Conservation (phyloP, 2,329 filamentous ascomycete genomes). For the Sphaerulina populicola region DNA sequence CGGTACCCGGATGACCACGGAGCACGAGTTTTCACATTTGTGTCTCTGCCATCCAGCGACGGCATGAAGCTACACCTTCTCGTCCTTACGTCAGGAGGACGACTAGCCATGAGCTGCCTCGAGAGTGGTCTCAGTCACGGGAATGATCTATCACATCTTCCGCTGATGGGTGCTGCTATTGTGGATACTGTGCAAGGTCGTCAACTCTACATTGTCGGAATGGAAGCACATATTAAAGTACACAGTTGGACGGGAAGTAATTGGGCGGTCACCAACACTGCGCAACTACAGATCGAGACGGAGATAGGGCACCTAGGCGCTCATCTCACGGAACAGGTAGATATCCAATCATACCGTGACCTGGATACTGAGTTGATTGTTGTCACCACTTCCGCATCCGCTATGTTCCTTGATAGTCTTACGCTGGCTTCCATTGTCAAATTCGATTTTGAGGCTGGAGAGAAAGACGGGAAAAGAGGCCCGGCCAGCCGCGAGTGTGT, state of each 20-base stretch:
- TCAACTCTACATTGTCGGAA: constrained; percentile 21
- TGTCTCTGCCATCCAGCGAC: constrained; percentile 32
- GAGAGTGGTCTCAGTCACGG: constrained; percentile 32
- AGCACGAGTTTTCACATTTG: constrained; percentile 58
- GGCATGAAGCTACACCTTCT: constrained; percentile 42
- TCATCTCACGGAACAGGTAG: constrained; percentile 17
- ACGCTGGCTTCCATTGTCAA: constrained; percentile 16
- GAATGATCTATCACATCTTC: constrained; percentile 18
- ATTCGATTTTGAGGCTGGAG: constrained; percentile 12
- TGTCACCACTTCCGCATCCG: constrained; percentile 12
- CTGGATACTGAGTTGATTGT: constrained; percentile 23
- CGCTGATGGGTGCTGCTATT: constrained; percentile 24
- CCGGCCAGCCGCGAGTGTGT: background rate
- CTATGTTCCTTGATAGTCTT: constrained; percentile 20
- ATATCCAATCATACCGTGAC: constrained; percentile 19
- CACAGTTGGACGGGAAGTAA: constrained; percentile 13
- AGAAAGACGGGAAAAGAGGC: too few species aligned
- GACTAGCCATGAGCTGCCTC: constrained; percentile 51
- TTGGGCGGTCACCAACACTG: constrained; percentile 16
- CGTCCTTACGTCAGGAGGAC: constrained; percentile 57
- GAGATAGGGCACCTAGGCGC: constrained; percentile 8
- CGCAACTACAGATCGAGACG: constrained; percentile 12
- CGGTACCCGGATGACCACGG: constrained; percentile 52
- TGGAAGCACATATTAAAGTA: constrained; percentile 19
- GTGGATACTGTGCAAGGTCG: constrained; percentile 16